phyloP scores from a whole-genome alignment of 2,329 filamentous ascomycete genomes.

The Hypoxylon sp. region DNA sequence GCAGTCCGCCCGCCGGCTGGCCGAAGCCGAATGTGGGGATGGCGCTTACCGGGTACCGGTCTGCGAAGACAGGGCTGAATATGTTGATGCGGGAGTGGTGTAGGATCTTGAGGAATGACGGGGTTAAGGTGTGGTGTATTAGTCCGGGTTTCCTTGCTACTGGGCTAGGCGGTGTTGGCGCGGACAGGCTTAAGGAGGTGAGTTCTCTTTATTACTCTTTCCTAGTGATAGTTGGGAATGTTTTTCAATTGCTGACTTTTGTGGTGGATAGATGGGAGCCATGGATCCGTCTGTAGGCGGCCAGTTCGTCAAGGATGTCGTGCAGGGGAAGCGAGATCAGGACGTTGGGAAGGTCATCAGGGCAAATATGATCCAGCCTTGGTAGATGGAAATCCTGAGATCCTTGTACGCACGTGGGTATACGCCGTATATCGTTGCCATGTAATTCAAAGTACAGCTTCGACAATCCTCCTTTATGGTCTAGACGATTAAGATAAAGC shows the following conservation, averaged over 20 bases:
- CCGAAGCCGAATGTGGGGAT: conserved; percentile 52
- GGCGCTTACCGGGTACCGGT: conserved; percentile 52
- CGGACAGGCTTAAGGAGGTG: conserved; percentile 42
- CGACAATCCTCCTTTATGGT: neutral
- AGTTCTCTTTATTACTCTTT: conserved; percentile 24
- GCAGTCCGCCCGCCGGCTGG: conserved; percentile 54
- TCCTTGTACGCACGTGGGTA: neutral
- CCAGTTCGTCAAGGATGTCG: conserved; percentile 47
- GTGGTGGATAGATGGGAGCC: conserved; percentile 45
- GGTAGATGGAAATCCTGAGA: conserved; percentile 28
- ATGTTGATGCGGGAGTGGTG: conserved; percentile 63
- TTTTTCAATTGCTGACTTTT: neutral
- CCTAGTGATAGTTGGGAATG: neutral
- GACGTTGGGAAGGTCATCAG: conserved; percentile 48
- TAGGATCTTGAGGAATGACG: conserved; percentile 60
- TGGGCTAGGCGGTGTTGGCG: conserved; percentile 54
- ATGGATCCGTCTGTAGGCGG: conserved; percentile 46
- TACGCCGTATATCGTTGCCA: neutral
- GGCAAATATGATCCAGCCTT: conserved; percentile 44
- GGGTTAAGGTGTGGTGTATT: conserved; percentile 64
- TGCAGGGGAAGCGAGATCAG: conserved; percentile 48
- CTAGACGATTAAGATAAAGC: neutral
- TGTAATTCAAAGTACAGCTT: neutral
- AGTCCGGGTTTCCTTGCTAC: conserved; percentile 65
- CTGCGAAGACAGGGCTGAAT: conserved; percentile 60